Base-by-base conservation (phyloP, 2,329 filamentous ascomycete genomes). In the Ceratocystis albifundus region DNA sequence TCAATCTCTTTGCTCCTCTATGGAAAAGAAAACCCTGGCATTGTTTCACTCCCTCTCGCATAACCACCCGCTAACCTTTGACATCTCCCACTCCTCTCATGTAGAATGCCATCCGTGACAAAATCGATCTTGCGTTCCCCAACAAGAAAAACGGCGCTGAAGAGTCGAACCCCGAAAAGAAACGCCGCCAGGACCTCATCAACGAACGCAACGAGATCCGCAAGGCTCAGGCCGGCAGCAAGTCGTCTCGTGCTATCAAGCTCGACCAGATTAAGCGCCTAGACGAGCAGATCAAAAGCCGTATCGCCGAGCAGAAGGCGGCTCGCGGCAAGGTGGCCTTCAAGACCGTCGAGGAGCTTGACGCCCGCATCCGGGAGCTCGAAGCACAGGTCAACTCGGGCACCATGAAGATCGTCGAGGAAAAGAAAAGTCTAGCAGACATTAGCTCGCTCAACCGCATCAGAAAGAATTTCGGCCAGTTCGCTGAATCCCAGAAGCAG, bases 331-430 rank as follows among this genome's bases (percentile, higher is more conserved):
- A 90, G 75, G 82, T 95, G 69, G 80, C 85, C 65, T 97, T 88
- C 84, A 96, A 94, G 84, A 90, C 81, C 71, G 84, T 85, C 65
- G 92, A 96, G 67, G 94, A 97, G 69, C 80, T 99, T 70, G 90
- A 97, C 75, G 81, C 82, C 69, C 85, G 94, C 77, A 94, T 97
- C 72, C 82, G 84, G 68, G 81, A 81, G 64, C 85, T 96, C 65
- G 89, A 96, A 71, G 87, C 87, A 77, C 84, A 93, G 75, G 91
- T 97, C 71, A 89, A 96, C 75, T 84, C 86, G 45, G 93, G 93
- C 70, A 88, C 84, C 75, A 92, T 99, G 88, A 96, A 92, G 79
- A 80, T 99, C 64, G 94, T 97, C 10, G 94, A 99, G 72, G 94
- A 97, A 84, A 95, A 90, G 82, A 97, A 96, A 83, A 87, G 90